Percentiles rank a stretch among this genome's conserved stretches.
Evolutionary conservation across 257 asterid species (phyloP).

Genomic region (Solanum commersonii): DNA sequence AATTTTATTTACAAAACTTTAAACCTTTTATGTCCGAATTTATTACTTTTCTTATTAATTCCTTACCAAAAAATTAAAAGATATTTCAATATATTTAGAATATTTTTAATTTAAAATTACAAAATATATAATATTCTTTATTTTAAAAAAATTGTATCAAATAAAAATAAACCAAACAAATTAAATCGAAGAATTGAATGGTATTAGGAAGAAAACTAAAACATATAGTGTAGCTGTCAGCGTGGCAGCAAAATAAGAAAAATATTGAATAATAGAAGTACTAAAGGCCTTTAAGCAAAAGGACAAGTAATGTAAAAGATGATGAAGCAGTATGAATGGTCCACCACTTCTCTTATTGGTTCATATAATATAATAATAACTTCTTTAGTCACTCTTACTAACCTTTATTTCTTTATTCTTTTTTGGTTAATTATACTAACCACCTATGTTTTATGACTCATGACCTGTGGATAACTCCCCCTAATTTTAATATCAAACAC

Average conservation of each 20-base stretch:
- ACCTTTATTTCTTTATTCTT: no score
- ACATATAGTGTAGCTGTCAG: not conserved
- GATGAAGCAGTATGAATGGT: not conserved
- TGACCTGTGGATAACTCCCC: not conserved
- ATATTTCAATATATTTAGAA: no score
- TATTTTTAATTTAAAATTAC: no score
- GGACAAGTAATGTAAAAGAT: not conserved
- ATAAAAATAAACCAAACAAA: no score
- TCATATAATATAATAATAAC: not conserved
- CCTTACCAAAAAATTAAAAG: no score
- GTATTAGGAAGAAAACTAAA: not conserved
- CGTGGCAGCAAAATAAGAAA: not conserved
- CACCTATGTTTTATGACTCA: not conserved
- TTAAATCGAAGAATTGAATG: not conserved
- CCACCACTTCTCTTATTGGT: not conserved
- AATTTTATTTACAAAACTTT: not conserved
- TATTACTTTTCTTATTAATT: not conserved
- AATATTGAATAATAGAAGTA: not conserved
- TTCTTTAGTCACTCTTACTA: not conserved
- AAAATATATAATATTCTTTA: no score
- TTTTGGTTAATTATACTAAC: not conserved
- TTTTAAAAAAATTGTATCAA: no score
- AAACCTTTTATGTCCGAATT: not conserved
- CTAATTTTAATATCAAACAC: no score
- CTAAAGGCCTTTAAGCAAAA: not conserved